phyloP scores from a whole-genome alignment of 768 basidiomycete genomes.

The Suillus cothurnatus region DNA sequence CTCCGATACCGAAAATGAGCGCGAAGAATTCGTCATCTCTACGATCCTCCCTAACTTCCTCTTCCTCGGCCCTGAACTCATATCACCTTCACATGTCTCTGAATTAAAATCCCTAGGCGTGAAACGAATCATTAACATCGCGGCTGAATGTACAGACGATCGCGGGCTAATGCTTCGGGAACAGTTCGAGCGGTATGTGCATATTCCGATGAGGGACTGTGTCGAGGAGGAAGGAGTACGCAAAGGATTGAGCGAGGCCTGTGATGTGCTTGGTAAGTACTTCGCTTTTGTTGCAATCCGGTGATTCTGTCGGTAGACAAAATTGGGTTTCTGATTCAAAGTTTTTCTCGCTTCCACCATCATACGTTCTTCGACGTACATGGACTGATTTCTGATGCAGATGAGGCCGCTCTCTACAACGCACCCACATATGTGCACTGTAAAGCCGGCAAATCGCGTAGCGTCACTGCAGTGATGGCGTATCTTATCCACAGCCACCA shows the following conservation, averaged over 20 bases:
- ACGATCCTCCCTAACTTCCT: slow-evolving; percentile 91
- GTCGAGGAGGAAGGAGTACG: slow-evolving; percentile 93
- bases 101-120: slow-evolving; percentile 78
- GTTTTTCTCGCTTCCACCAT: slow-evolving; percentile 5
- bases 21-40: slow-evolving; percentile 77
- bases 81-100: slow-evolving; percentile 69
- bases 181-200: slow-evolving; percentile 81
- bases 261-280: slow-evolving; percentile 79
- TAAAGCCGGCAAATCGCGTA: slow-evolving; percentile 93
- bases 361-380: slow-evolving; percentile 9
- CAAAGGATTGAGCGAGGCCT: slow-evolving; percentile 80
- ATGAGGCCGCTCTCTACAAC: slow-evolving; percentile 89
- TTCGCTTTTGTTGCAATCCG: neutral
- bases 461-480: slow-evolving; percentile 95
- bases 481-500: slow-evolving; percentile 98
- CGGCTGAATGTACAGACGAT: slow-evolving; percentile 82
- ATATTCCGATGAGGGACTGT: slow-evolving; percentile 92
- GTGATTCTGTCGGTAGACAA: neutral
- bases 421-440: slow-evolving; percentile 95
- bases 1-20: slow-evolving; percentile 41
- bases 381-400: slow-evolving; percentile 40
- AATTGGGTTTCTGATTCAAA: slow-evolving; percentile 4
- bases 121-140: slow-evolving; percentile 88
- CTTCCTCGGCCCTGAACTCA: slow-evolving; percentile 89
- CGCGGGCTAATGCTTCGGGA: slow-evolving; percentile 67